These are phyloP conservation scores for Pseudisothecium myosuroides DNA, from an alignment of 225 moss, liverwort and hornwort genomes.

Conservation along the genomic window DNA sequence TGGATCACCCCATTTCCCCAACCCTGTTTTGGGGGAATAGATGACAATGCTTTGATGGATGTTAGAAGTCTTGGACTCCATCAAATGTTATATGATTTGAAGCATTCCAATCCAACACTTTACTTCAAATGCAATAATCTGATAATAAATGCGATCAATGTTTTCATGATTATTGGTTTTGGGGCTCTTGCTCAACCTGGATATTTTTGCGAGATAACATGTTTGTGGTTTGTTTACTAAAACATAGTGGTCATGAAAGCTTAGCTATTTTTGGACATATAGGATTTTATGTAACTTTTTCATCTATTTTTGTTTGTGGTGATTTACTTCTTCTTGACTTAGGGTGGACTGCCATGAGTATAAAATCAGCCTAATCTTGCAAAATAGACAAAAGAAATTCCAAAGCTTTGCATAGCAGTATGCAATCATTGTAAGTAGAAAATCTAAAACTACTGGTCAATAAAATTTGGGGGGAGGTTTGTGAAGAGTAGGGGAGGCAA, in stretches of 20 bases:
- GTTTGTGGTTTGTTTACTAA: too few relatives aligned
- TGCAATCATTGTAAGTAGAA: background rate
- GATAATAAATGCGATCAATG: too few relatives aligned
- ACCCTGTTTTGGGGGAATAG: too few relatives aligned
- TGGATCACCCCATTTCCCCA: too few relatives aligned
- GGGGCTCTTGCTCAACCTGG: too few relatives aligned
- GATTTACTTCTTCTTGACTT: background rate
- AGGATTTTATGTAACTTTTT: background rate
- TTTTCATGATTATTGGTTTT: too few relatives aligned
- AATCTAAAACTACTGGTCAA: background rate
- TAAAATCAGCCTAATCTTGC: background rate
- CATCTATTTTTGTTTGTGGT: accelerated
- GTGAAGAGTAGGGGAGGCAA: background rate
- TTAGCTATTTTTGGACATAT: background rate
- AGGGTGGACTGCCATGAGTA: accelerated
- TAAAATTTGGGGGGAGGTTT: too few relatives aligned
- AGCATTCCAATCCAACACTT: background rate
- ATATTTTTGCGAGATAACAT: too few relatives aligned
- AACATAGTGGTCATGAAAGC: background rate
- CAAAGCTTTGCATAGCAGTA: background rate
- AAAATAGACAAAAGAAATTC: accelerated
- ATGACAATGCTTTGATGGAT: too few relatives aligned
- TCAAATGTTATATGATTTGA: background rate
- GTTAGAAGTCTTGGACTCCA: background rate
- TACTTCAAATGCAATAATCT: background rate